Evolutionary conservation across 1,284 basidiomycete genomes (phyloP).

Genomic region (Microbotryum lychnidis-dioicae): DNA sequence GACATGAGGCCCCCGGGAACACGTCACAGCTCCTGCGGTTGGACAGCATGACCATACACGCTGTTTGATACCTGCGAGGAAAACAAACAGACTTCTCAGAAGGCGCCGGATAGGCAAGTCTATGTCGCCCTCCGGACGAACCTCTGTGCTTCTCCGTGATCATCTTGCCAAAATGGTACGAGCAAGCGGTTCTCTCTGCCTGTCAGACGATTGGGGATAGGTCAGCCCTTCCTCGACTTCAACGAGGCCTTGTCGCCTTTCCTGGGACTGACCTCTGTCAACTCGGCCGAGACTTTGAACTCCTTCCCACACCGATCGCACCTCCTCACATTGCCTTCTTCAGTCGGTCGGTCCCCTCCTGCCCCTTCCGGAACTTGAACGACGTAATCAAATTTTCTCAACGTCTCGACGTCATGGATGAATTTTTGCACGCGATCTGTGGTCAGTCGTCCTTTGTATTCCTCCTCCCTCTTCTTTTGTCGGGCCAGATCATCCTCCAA

Average conservation of each 20-base stretch:
- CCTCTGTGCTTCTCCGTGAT: conserved; percentile 54
- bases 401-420: conserved; percentile 43
- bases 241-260: no score
- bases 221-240: not conserved
- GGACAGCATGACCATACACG: conserved; percentile 36
- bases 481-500: conserved; percentile 53
- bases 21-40: conserved; percentile 28
- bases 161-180: conserved; percentile 73
- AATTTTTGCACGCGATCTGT: conserved; percentile 45
- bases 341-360: conserved; percentile 56
- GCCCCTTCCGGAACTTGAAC: conserved; percentile 55
- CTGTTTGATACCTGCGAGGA: conserved; percentile 43
- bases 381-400: conserved; percentile 63
- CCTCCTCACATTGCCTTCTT: conserved; percentile 55
- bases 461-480: conserved; percentile 1
- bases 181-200: conserved; percentile 57
- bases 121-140: conserved; percentile 34
- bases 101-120: no score
- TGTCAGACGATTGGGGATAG: conserved; percentile 9
- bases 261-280: conserved; percentile 32
- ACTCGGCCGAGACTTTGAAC: conserved; percentile 55
- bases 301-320: conserved; percentile 69
- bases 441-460: conserved; percentile 16
- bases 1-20: conserved; percentile 34
- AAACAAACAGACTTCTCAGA: no score